These are phyloP conservation scores for Penicillium polonicum DNA, from an alignment of 2,329 filamentous ascomycete genomes.

Conservation along the genomic window DNA sequence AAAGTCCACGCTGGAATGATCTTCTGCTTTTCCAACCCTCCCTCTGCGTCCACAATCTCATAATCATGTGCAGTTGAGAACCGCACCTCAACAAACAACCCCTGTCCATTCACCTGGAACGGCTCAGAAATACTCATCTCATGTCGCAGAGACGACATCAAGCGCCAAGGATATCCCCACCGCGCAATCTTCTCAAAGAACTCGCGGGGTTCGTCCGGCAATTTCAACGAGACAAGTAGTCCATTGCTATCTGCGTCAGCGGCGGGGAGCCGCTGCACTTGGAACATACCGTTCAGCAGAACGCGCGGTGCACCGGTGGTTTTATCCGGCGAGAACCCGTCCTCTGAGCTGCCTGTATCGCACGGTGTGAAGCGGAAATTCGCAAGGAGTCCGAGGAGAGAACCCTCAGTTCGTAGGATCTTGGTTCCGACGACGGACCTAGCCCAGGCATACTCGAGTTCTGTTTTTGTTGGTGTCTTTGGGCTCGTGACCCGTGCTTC, in stretches of 20 bases:
- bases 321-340: conserved; percentile 12
- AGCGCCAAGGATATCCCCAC: conserved; percentile 33
- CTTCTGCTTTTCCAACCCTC: conserved; percentile 21
- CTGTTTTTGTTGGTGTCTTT: not conserved
- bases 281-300: conserved; percentile 23
- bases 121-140: conserved; percentile 29
- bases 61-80: conserved; percentile 31
- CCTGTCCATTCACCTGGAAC: conserved; percentile 15
- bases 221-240: conserved; percentile 22
- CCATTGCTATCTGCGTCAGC: conserved; percentile 15
- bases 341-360: conserved; percentile 16
- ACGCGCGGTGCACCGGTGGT: conserved; percentile 1
- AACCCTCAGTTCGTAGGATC: conserved; percentile 20
- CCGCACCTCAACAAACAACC: conserved; percentile 28
- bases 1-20: conserved; percentile 23
- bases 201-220: conserved; percentile 18
- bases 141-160: conserved; percentile 27
- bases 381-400: conserved; percentile 17
- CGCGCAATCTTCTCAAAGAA: conserved; percentile 29
- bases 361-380: conserved; percentile 15
- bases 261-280: conserved; percentile 16
- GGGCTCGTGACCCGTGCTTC: conserved; percentile 4
- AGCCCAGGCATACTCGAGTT: conserved; percentile 27
- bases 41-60: conserved; percentile 23
- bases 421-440: conserved; percentile 17